phyloP scores from a whole-genome alignment of 2,329 filamentous ascomycete genomes.

The Arthrobotrys megalospora region DNA sequence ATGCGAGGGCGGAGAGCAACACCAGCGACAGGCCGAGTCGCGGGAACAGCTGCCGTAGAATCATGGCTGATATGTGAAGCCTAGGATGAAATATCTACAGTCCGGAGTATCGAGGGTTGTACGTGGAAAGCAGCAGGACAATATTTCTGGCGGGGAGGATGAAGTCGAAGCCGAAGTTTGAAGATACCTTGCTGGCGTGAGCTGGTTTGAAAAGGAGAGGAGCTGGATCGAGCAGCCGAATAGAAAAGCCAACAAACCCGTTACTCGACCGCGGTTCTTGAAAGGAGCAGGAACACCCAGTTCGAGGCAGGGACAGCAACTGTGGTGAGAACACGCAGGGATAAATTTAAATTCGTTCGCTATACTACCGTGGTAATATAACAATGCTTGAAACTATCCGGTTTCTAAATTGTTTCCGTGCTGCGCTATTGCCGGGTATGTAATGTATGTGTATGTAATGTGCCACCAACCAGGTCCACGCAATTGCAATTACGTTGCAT shows the following conservation, averaged over 20 bases:
- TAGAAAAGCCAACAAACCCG: conserved; percentile 22
- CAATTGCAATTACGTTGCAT: background rate
- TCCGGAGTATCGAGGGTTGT: background rate
- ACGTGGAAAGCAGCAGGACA: background rate
- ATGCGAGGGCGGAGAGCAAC: conserved; percentile 49
- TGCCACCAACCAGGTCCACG: background rate
- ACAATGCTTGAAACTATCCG: conserved; percentile 5
- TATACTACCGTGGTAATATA: conserved; percentile 6
- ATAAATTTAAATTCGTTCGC: background rate
- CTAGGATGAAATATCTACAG: conserved; percentile 1
- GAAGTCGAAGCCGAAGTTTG: conserved; percentile 7
- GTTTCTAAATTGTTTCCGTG: conserved; percentile 27
- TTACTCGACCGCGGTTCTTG: background rate
- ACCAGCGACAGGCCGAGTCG: conserved; percentile 50
- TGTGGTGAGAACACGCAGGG: conserved; percentile 7
- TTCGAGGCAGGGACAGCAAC: conserved; percentile 25
- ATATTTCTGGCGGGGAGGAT: background rate
- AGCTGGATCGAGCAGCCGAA: conserved; percentile 36
- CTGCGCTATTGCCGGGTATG: conserved; percentile 3
- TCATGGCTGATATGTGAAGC: conserved; percentile 31
- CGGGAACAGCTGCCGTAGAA: conserved; percentile 55
- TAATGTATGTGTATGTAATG: background rate
- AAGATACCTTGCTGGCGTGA: conserved; percentile 13
- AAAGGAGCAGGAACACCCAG: conserved; percentile 36
- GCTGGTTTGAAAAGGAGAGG: conserved; percentile 47